A percentile compares a stretch with the other conserved stretches of the same genome.
Evolutionary conservation across 73 alveolate species (phyloP).

Genomic region (Paramecium bursaria): DNA sequence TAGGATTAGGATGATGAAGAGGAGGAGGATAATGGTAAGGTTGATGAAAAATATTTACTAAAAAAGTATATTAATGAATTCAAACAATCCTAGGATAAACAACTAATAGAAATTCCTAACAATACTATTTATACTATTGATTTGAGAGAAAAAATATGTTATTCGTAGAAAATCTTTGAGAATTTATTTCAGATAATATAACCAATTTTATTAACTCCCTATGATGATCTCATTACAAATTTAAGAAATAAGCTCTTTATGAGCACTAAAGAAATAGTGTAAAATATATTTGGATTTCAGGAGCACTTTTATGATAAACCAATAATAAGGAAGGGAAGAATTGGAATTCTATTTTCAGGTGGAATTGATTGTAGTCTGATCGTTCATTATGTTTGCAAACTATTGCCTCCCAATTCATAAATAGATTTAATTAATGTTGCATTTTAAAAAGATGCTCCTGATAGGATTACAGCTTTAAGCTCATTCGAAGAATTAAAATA

Average conservation of each 20-base stretch:
- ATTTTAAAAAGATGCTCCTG: conserved; percentile 66
- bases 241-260: too few relatives aligned
- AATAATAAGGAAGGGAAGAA: conserved; percentile 67
- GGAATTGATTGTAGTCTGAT: conserved; percentile 94
- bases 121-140: conserved; percentile 77
- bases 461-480: conserved; percentile 60
- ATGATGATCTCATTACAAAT: too few relatives aligned
- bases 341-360: conserved; percentile 92
- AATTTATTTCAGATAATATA: too few relatives aligned
- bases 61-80: conserved; percentile 62
- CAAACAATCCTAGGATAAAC: conserved; percentile 32
- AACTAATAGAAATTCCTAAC: conserved; percentile 76
- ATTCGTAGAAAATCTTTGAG: neutral
- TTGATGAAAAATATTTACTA: conserved; percentile 63
- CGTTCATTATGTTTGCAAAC: conserved; percentile 78
- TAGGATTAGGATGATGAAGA: conserved; percentile 65
- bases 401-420: conserved; percentile 66
- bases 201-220: too few relatives aligned
- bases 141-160: conserved; percentile 55
- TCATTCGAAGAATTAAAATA: conserved; percentile 57
- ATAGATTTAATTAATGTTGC: conserved; percentile 67
- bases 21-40: conserved; percentile 63
- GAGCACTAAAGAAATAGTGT: conserved; percentile 45
- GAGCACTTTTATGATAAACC: conserved; percentile 69
- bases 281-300: conserved; percentile 59